Percentiles rank a stretch among this genome's conserved stretches.
Conservation (phyloP, 2,329 filamentous ascomycete genomes). For the Colletotrichum sp. region DNA sequence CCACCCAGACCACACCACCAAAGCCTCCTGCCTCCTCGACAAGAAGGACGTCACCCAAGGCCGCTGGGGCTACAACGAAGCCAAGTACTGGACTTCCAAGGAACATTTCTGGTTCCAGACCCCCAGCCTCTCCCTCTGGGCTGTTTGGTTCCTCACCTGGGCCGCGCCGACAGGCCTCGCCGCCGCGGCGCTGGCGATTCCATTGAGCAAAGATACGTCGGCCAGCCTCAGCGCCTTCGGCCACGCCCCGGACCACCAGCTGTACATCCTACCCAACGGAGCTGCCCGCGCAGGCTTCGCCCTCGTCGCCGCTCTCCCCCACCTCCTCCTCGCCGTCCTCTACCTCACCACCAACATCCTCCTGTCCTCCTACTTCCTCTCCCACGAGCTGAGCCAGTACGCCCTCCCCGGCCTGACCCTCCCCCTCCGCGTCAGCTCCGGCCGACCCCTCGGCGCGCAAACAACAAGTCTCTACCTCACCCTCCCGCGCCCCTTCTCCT, state of each 20-base stretch:
- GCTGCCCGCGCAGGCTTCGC: conserved; percentile 31
- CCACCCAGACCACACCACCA: conserved; percentile 48
- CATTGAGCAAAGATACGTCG: conserved; percentile 33
- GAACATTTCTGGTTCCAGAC: conserved; percentile 51
- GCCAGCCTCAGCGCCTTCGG: conserved; percentile 43
- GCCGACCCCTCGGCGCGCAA: conserved; percentile 48
- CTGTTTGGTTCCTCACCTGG: conserved; percentile 44
- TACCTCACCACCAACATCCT: conserved; percentile 54
- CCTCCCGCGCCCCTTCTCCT: conserved; percentile 50
- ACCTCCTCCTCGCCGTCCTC: conserved; percentile 51
- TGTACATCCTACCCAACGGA: conserved; percentile 31
- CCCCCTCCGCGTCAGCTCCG: conserved; percentile 52
- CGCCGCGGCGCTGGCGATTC: conserved; percentile 41
- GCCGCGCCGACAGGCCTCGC: conserved; percentile 38
- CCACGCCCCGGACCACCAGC: conserved; percentile 36
- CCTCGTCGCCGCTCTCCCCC: conserved; percentile 51
- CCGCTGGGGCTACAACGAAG: conserved; percentile 46
- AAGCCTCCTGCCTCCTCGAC: conserved; percentile 49
- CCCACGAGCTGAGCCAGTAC: conserved; percentile 54
- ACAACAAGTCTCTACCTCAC: conserved; percentile 54
- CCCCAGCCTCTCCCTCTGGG: conserved; percentile 48
- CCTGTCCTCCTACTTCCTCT: conserved; percentile 53
- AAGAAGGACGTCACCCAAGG: conserved; percentile 50
- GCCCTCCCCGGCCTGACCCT: conserved; percentile 33
- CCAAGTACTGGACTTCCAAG: conserved; percentile 46